Conservation (phyloP, 768 basidiomycete genomes). For the Stropharia rugosoannulata region DNA sequence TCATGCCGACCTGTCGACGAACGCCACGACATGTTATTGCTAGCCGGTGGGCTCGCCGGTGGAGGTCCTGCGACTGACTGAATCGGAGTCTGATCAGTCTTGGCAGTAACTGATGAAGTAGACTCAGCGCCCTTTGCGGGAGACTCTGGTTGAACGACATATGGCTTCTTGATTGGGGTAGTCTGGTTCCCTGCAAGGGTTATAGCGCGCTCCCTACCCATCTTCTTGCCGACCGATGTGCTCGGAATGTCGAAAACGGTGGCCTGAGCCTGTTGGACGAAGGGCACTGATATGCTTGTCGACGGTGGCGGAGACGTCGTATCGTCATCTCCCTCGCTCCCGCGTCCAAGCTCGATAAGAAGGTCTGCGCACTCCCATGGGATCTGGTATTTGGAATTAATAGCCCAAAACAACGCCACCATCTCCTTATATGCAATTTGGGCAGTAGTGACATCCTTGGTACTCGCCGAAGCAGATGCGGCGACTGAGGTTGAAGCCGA, state of each 20-base stretch:
- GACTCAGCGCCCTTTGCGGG: no score
- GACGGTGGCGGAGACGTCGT: constrained; percentile 26
- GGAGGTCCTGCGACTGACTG: constrained; percentile 28
- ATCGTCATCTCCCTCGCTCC: background rate
- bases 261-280: constrained; percentile 23
- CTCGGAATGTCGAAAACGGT: constrained; percentile 3
- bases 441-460: constrained; percentile 6
- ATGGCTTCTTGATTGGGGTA: no score
- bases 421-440: constrained; percentile 53
- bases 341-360: constrained; percentile 70
- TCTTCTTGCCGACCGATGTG: constrained; percentile 18
- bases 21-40: constrained; percentile 51
- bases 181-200: constrained; percentile 52
- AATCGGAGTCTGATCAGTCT: no score
- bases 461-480: constrained; percentile 1
- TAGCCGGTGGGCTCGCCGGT: constrained; percentile 11
- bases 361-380: constrained; percentile 91
- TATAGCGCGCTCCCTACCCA: constrained; percentile 63
- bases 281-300: constrained; percentile 42
- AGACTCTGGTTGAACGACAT: no score
- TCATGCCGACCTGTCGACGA: constrained; percentile 84
- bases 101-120: no score
- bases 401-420: constrained; percentile 53
- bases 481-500: background rate
- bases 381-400: constrained; percentile 77